Evolutionary conservation across 2,329 filamentous ascomycete genomes (phyloP).

Genomic region (Neurospora sp.): DNA sequence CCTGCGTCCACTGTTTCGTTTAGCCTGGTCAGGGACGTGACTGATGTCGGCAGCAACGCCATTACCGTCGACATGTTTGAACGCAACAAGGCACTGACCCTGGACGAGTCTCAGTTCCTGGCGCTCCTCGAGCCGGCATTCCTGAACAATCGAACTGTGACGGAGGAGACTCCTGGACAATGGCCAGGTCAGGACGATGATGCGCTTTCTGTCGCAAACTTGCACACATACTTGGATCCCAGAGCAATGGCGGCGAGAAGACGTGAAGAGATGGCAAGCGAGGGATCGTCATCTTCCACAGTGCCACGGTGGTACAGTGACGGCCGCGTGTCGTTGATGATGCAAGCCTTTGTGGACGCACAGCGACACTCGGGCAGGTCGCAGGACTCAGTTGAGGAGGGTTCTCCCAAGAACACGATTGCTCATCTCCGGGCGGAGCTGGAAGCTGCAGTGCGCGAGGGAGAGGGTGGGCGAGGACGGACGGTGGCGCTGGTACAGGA

Average conservation of each 20-base stretch:
- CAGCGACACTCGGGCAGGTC: background rate
- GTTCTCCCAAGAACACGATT: background rate
- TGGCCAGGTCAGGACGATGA: constrained; percentile 13
- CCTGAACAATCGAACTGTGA: constrained; percentile 5
- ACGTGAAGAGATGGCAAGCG: constrained; percentile 7
- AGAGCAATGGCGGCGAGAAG: constrained; percentile 11
- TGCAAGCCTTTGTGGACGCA: constrained; percentile 20
- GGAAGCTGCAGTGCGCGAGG: background rate
- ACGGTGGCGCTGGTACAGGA: constrained; percentile 4
- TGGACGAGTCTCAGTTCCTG: constrained; percentile 16
- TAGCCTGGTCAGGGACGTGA: constrained; percentile 16
- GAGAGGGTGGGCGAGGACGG: constrained; percentile 4
- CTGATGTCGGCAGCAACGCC: background rate
- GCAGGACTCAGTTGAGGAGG: background rate
- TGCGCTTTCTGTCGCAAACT: constrained; percentile 16
- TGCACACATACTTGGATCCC: constrained; percentile 21
- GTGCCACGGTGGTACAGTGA: constrained; percentile 18
- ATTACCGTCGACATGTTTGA: constrained; percentile 5
- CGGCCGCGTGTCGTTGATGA: constrained; percentile 16
- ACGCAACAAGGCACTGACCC: constrained; percentile 12
- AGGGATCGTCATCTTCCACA: no score
- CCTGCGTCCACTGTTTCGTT: constrained; percentile 16
- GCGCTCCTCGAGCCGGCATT: constrained; percentile 17
- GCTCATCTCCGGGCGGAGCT: constrained; percentile 3
- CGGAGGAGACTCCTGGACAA: background rate